Evolutionary conservation across 352 stramenopile species (phyloP).

Genomic region (Pythium aristosporum): DNA sequence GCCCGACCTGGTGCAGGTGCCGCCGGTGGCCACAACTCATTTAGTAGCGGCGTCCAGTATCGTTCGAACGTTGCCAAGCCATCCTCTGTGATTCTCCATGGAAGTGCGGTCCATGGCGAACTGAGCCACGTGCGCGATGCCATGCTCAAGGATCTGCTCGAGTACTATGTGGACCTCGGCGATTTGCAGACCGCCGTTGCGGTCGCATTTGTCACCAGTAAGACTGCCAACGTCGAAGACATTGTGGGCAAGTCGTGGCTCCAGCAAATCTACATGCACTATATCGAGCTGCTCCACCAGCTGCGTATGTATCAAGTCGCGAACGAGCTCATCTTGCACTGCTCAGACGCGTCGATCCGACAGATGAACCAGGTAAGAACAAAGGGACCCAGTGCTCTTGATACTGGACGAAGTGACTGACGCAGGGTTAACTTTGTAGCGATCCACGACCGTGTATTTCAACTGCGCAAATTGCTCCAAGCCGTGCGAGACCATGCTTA

Average conservation of each 20-base stretch:
- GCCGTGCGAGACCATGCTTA: constrained; percentile 48
- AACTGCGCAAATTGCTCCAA: constrained; percentile 81
- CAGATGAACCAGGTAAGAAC: constrained; percentile 87
- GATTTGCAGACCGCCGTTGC: constrained; percentile 85
- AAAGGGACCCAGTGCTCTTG: background rate
- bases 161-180: constrained; percentile 85
- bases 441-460: constrained; percentile 87
- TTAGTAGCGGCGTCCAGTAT: constrained; percentile 16
- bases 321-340: constrained; percentile 85
- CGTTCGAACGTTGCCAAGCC: constrained; percentile 26
- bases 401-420: constrained; percentile 15
- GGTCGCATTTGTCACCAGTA: constrained; percentile 69
- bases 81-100: constrained; percentile 69
- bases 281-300: constrained; percentile 87
- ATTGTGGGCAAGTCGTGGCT: constrained; percentile 84
- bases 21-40: constrained; percentile 1
- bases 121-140: constrained; percentile 66
- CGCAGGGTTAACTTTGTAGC: constrained; percentile 36
- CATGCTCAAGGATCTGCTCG: constrained; percentile 84
- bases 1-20: background rate
- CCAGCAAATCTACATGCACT: constrained; percentile 91
- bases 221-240: constrained; percentile 75
- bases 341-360: constrained; percentile 81
- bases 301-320: constrained; percentile 86
- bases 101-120: constrained; percentile 74